Base-by-base conservation (phyloP, 2,329 filamentous ascomycete species). In the Gaeumannomyces tritici region DNA sequence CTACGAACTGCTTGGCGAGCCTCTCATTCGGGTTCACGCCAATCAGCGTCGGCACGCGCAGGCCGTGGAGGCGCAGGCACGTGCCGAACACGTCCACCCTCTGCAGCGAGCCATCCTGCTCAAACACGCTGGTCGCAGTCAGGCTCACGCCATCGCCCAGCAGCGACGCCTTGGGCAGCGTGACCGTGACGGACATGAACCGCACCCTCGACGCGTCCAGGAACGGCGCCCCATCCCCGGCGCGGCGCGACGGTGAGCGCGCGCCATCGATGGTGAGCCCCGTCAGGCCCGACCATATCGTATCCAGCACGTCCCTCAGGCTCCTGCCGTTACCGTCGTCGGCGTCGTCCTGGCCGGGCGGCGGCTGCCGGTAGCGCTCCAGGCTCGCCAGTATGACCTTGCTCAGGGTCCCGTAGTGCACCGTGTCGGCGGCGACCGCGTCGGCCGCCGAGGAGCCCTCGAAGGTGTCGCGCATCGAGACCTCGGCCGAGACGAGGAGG, bases 11-110 rank as follows among this genome's bases (percentile, higher is more conserved):
- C 73, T 85, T 89, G 4, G 79, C 81, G 47, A 74, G 66, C 65
- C 89, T 77, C 78, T 93, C 89, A 68, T 91, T 89, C 27, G 77
- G 72, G 68, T 93, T 91, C 31, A 93, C 83, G 0, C 89, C 89
- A 58, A 93, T 83, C 60, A 93, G 72, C 35, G 84, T 86, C 29
- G 89, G 87, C 12, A 91, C 79, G 51, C 79, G 80, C 60, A 92
- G 71, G 26, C 82, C 79, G 58, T 80, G 79, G 11, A 91, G 71
- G 51, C 77, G 76, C 57, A 89, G 70, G 54, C 63, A 27, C 8
- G 57, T 29, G 63, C 64, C 65, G 65, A 60, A 71, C 31, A 67
- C 67, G 55, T 13, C 33, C 18, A 3, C 66, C 66, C 60, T 71
- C 63, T 4, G 64, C 21, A n/a, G n/a, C 4, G 21, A n/a, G 3